Evolutionary conservation across 176 grass and related monocot species (phyloP).

Genomic region (Zizania latifolia): DNA sequence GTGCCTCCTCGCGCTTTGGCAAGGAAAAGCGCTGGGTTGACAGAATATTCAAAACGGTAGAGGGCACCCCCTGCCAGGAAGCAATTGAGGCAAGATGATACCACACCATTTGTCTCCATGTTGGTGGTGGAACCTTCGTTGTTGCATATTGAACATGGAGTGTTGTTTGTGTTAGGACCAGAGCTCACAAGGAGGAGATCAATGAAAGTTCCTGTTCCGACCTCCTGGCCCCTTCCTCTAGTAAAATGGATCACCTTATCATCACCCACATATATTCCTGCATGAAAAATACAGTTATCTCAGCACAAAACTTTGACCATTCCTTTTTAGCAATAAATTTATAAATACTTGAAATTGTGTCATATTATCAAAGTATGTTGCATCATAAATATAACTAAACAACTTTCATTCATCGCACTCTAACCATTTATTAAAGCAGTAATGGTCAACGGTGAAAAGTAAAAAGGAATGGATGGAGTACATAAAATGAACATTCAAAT

Average conservation of each 20-base stretch:
- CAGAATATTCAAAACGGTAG: slow-evolving; percentile 62
- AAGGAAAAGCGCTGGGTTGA: slow-evolving; percentile 50
- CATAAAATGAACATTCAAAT: background rate
- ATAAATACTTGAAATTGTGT: too few species aligned
- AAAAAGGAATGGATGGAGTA: too few species aligned
- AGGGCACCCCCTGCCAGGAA: slow-evolving; percentile 59
- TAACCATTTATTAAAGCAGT: too few species aligned
- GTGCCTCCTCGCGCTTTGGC: slow-evolving; percentile 67
- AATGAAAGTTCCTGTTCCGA: slow-evolving; percentile 64
- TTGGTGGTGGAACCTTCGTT: background rate
- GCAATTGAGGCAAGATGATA: slow-evolving; percentile 57
- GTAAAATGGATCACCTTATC: slow-evolving; percentile 76
- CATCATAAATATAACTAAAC: too few species aligned
- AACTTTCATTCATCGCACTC: too few species aligned
- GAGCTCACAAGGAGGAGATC: slow-evolving; percentile 55
- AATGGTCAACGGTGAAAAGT: too few species aligned
- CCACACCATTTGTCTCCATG: slow-evolving; percentile 34
- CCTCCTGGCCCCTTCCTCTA: slow-evolving; percentile 60
- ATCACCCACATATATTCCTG: slow-evolving; percentile 73
- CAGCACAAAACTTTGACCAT: background rate
- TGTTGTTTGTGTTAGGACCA: slow-evolving; percentile 26
- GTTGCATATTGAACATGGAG: slow-evolving; percentile 32
- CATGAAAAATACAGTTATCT: background rate
- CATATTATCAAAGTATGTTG: too few species aligned
- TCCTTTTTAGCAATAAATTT: too few species aligned